Conservation (phyloP, 345 rosid species). For the Linum usitatissimum region DNA sequence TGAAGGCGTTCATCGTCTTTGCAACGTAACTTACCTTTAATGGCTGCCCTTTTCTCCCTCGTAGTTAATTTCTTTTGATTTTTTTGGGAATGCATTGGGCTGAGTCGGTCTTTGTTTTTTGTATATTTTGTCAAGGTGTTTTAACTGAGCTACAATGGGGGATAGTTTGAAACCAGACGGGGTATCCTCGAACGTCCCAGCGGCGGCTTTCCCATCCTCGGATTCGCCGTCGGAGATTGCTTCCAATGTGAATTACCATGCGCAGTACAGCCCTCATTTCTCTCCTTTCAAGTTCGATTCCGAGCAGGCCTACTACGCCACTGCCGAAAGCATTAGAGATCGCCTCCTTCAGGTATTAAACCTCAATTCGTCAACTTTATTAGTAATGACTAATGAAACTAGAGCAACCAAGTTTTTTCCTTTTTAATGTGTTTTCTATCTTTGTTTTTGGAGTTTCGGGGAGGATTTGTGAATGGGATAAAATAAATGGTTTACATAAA, state of each 20-base stretch:
- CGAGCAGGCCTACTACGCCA: conserved; percentile 76
- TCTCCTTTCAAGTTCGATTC: conserved; percentile 86
- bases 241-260: conserved; percentile 69
- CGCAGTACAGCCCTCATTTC: conserved; percentile 76
- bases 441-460: no score
- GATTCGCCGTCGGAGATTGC: conserved; percentile 51
- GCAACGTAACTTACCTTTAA: no score
- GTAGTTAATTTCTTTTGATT: no score
- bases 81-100: no score
- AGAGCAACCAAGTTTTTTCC: not conserved
- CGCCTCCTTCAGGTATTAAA: conserved; percentile 57
- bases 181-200: conserved; percentile 32
- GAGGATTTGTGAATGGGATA: no score
- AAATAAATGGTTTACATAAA: no score
- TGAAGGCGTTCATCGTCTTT: no score
- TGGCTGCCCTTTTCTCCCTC: no score
- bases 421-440: not conserved
- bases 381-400: not conserved
- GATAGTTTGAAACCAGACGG: conserved; percentile 23
- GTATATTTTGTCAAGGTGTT: no score
- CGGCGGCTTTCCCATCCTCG: conserved; percentile 54
- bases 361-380: no score
- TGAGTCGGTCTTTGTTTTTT: no score
- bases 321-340: conserved; percentile 86
- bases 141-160: conserved; percentile 24